A percentile compares a stretch with the other conserved stretches of the same genome.
phyloP scores from a whole-genome alignment of 345 rosid species.

The Lepidium africanum region DNA sequence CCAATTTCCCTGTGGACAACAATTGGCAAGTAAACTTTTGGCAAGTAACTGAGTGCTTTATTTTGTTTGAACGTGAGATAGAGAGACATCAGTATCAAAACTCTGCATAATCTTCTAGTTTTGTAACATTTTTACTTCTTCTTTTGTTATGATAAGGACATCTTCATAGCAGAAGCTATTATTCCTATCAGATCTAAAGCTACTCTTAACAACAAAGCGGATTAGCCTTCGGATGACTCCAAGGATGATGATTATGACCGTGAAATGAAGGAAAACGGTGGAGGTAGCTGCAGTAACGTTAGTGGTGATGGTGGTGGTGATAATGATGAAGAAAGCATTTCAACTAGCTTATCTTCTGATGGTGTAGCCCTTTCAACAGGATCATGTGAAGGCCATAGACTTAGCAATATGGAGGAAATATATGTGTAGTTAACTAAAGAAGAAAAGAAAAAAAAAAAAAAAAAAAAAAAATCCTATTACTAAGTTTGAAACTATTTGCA shows the following conservation, averaged over 20 bases:
- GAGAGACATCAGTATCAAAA: background rate
- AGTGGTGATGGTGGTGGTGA: slow-evolving; percentile 44
- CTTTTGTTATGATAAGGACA: slow-evolving; percentile 47
- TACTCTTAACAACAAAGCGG: slow-evolving; percentile 51
- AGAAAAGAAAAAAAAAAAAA: background rate
- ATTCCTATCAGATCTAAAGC: slow-evolving; percentile 44
- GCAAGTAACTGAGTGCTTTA: slow-evolving; percentile 1
- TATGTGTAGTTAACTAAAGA: slow-evolving; percentile 5
- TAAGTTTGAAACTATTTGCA: slow-evolving; percentile 9
- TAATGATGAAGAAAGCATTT: slow-evolving; percentile 43
- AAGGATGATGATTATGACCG: slow-evolving; percentile 90
- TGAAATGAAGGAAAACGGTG: slow-evolving; percentile 42
- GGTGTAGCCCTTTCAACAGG: slow-evolving; percentile 46
- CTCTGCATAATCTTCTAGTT: background rate
- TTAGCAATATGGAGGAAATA: slow-evolving; percentile 34
- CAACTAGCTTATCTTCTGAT: slow-evolving; percentile 76
- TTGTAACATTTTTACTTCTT: slow-evolving; percentile 9
- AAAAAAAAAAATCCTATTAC: background rate
- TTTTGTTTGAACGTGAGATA: background rate
- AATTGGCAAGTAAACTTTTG: slow-evolving; percentile 64
- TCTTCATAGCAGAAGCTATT: slow-evolving; percentile 79
- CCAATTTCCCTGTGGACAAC: slow-evolving; percentile 55
- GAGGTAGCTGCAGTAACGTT: slow-evolving; percentile 21
- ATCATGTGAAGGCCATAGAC: slow-evolving; percentile 34
- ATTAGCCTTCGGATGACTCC: slow-evolving; percentile 99